Evolutionary conservation across 176 grass and related monocot genomes (phyloP), one percentile per base, ranked within the genome.

Genomic region (Ananas comosus): DNA sequence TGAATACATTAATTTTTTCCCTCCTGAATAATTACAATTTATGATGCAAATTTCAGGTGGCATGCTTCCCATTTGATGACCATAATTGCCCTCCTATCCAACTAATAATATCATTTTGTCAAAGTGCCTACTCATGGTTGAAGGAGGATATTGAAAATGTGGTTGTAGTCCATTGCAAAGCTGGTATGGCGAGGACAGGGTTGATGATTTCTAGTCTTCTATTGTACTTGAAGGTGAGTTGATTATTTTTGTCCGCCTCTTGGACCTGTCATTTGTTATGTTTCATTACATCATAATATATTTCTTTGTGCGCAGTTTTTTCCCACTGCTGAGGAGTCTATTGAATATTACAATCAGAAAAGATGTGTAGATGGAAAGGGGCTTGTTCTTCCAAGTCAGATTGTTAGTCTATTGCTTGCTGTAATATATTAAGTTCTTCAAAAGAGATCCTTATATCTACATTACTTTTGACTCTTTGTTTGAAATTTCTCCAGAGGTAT

Each of bases 81-180:
- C 94, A 99, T 78, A 99, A 99, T 80, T 99, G 86, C 50, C 94
- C 90, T 75, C 90, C 94, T 21, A 80, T 92, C 51, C 94, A 99
- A 88, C 87, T 99, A 80, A 86, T 99, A 54, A 82, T 93, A 92
- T 99, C 82, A 80, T 99, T 99, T 76, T 99, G 94, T 67, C 82
- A 93, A 71, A 99, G 94, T 52, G 94, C 94, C 67, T 99, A 99
- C 72, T 90, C 94, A 67, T 99, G 94, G 94, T 71, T 99, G 78
- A 99, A 93, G 72, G 90, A 99, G 76, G 94, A 99, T 80, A 99
- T 99, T 81, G 94, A 99, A 81, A 99, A 93, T 78, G 90, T 99
- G 48, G 94, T 93, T 64, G 94, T 93, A 67, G 82, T 99, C 70
- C 94, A 99, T 79, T 99, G 94, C 78, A 99, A 99, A 85, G 94